These are phyloP conservation scores for Pyrenochaeta sp. DNA, from an alignment of 2,329 filamentous ascomycete genomes.

Conservation along the genomic window DNA sequence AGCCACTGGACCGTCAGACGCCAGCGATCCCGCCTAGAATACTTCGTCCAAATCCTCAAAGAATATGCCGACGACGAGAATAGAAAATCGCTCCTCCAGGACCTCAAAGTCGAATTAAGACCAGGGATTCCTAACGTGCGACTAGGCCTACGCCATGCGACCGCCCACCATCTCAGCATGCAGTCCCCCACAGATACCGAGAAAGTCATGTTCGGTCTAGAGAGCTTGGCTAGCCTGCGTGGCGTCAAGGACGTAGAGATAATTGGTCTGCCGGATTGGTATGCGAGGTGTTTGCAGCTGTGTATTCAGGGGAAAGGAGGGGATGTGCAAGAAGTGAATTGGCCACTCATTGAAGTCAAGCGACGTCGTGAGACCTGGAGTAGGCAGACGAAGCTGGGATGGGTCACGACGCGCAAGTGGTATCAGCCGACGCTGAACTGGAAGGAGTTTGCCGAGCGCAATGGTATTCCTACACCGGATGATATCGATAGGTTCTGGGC, in stretches of 20 bases:
- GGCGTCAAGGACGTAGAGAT: slow-evolving; percentile 27
- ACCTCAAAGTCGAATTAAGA: slow-evolving; percentile 12
- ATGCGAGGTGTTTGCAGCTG: slow-evolving; percentile 25
- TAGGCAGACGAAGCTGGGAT: slow-evolving; percentile 6
- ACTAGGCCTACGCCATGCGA: not conserved
- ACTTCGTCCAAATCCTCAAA: slow-evolving; percentile 31
- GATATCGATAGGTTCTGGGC: slow-evolving; percentile 13
- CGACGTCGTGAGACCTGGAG: not conserved
- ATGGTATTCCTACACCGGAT: slow-evolving; percentile 19
- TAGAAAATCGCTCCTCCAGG: slow-evolving; percentile 24
- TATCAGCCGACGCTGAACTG: slow-evolving; percentile 32
- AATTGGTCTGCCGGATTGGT: slow-evolving; percentile 30
- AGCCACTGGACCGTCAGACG: slow-evolving; percentile 22
- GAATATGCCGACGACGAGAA: slow-evolving; percentile 25
- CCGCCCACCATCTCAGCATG: not conserved
- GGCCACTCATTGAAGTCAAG: slow-evolving; percentile 21
- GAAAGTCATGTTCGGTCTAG: slow-evolving; percentile 29
- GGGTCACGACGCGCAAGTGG: slow-evolving; percentile 23
- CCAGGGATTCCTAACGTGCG: not conserved
- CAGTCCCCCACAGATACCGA: not conserved
- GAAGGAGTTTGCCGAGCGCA: slow-evolving; percentile 33
- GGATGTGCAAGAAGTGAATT: slow-evolving; percentile 22
- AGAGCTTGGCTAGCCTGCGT: slow-evolving; percentile 22
- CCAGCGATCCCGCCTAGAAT: slow-evolving; percentile 26
- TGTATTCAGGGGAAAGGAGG: slow-evolving; percentile 32